Evolutionary conservation across 441 rosid genomes (phyloP), one percentile per base, ranked within the genome.

Genomic region (Pelargonium citronellum): DNA sequence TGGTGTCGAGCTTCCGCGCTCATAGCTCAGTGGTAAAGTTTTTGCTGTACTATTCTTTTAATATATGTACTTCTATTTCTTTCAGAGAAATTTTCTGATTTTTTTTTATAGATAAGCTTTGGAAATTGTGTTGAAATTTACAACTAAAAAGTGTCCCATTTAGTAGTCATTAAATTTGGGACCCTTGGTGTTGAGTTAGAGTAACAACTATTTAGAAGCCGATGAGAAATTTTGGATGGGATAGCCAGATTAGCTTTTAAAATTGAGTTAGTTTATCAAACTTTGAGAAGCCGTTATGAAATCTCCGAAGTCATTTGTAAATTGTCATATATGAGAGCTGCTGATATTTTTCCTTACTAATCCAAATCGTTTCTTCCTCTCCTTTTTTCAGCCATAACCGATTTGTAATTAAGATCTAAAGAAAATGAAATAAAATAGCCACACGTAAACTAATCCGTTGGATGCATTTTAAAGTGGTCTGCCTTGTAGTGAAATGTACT

Each of bases 1-100:
- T 91, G 58, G 82, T 89, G 57, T 82, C 89, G 57, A 92, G 83
- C 70, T 87, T 91, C 70, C 85, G 78, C 6, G 96, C 97, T 73
- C 97, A 91, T 83, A 72, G 87, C 66, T 86, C 90, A 44, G 97
- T 95, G 94, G 97, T 94, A 83, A 74, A 79, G 15, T 61, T 37
- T 12, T 62, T 66, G 66, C 43, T 39, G 7, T 43, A 70, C 20
- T 30, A 30, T 30, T 30, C 34, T 17, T 39, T 53, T 22, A 16
- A 41, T 20, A 1, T 0, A 71, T 24, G 7, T 60, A 67, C 67
- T 69, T 27, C 51, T 16, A 5, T 16, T 71, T 68, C 69, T 0
- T 6, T 24, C 39, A 62, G 20, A 30, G 34, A 17, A 12, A 1
- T 49, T 60, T 7, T 24, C 13, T 19, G 20, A 44, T 11, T 3